Evolutionary conservation across 306 rosid species (phyloP), one percentile per base, ranked within the genome.

Genomic region (Gastrolobium villosum): DNA sequence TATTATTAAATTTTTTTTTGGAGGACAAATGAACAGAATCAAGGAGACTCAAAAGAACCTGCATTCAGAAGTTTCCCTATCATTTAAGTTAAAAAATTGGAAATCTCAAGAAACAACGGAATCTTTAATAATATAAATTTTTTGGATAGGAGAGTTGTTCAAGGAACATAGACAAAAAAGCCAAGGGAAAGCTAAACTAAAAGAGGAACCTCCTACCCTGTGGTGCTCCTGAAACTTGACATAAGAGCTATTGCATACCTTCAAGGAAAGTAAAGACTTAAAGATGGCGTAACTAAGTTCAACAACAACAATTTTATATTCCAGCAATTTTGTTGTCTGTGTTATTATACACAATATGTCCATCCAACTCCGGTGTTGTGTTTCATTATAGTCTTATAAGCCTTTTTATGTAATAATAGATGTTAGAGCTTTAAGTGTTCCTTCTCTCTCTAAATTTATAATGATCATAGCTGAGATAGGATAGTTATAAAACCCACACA

Each of bases 401-500:
- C 52, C 11, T 45, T 80, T 26, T 65, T 15, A 65, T 36, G 26
- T 34, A 35, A 40, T 26, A 63, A 26, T n/a, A 45, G 36, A 10
- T 40, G 36, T n/a, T 9, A 48, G 62, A 49, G 48, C 73, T 65
- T 48, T 41, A 6, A 39, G n/a, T 59, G 2, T 44, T 57, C 40
- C 36, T 43, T 61, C 31, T 31, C 4, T 54, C 7, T 36, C 6
- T 46, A 64, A 63, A 14, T 35, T 62, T 63, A 64, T 61, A 74
- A 35, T 74, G 45, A 61, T 63, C 46, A 5, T 37, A 74, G 57
- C 48, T 34, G 68, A 75, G 53, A 39, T 30, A 50, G 61, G 65
- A 64, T 65, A 65, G 49, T 62, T 46, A 44, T 26, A 59, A 57
- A 74, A 32, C 46, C 55, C 63, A 20, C 31, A 49, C 3, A 34